Base-by-base conservation (phyloP, 129 eudicot species). In the Glebionis coronaria region DNA sequence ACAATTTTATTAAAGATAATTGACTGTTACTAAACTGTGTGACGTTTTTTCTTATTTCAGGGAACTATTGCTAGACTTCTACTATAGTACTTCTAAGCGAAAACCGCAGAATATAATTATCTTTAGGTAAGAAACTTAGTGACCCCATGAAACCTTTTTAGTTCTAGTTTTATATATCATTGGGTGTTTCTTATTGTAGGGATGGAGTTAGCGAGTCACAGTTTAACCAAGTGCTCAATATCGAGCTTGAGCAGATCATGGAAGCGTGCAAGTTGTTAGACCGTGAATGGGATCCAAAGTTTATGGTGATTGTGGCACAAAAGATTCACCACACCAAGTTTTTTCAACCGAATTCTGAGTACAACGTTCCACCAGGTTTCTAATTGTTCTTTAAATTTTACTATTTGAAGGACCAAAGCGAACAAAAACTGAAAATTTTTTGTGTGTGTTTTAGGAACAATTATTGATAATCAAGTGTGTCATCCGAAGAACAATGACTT, bases 141-240 rank as follows among this genome's bases (percentile, higher is more conserved):
- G 58, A 5, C 5, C 2, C 25, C 58, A 20, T 19, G 9, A 21
- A 19, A 19, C 11, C 58, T 12, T 53, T 11, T 53, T 18, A 16
- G 58, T 53, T 18, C 58, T 10, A 19, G 25, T 23, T 19, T 53
- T 18, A 53, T 12, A 18, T 21, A 18, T 18, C 15, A 7, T 9
- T 53, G 12, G 8, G 23, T 53, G 27, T 53, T 23, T 53, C 21
- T 53, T 53, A 53, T 18, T 55, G 29, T 5, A 55, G 97, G 65
- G 97, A 90, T 73, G 91, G 95, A 0, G 95, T 90, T 1, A 82
- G 95, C 40, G 97, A 90, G 52, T 84, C 92, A 1, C 95, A 90
- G 65, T 90, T 90, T 73, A 87, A 72, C 12, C 97, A 90, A 72
- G 95, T 90, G 55, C 69, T 87, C 6, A 90, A 87, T 70, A 61